Percentiles rank a stretch among this genome's conserved stretches.
phyloP scores from a whole-genome alignment of 352 stramenopile genomes.

The Phytophthora citricola region DNA sequence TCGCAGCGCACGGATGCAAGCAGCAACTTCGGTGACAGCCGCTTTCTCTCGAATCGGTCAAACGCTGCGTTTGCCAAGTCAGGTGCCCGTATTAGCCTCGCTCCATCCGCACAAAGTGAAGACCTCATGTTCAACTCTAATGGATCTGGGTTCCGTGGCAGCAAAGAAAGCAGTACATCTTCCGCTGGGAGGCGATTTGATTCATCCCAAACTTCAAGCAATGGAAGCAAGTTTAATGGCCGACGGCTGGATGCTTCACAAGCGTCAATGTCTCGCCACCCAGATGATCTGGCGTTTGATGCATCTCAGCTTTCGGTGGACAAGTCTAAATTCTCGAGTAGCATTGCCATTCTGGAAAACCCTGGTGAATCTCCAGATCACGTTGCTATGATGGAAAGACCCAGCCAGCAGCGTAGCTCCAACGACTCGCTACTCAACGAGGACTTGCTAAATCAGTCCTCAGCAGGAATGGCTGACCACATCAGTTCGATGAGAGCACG shows the following conservation, averaged over 20 bases:
- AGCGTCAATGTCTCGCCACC: constrained; percentile 9
- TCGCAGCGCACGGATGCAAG: constrained; percentile 21
- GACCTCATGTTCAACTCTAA: constrained; percentile 37
- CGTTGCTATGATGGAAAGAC: constrained; percentile 44
- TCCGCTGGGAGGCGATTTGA: constrained; percentile 12
- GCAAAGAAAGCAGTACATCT: constrained; percentile 21
- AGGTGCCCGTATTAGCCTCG: constrained; percentile 26
- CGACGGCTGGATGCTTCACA: constrained; percentile 23
- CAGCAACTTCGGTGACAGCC: constrained; percentile 26
- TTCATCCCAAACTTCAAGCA: constrained; percentile 13
- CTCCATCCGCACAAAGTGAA: constrained; percentile 26
- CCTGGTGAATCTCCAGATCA: constrained; percentile 31
- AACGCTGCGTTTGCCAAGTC: constrained; percentile 31
- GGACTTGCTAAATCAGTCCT: constrained; percentile 53
- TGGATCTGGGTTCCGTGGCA: constrained; percentile 15
- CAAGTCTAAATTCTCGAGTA: constrained; percentile 38
- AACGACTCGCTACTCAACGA: constrained; percentile 44
- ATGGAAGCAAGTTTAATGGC: constrained; percentile 17
- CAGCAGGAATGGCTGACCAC: constrained; percentile 48
- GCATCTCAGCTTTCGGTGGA: constrained; percentile 35
- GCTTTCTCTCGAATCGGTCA: constrained; percentile 30
- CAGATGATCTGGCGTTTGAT: constrained; percentile 33
- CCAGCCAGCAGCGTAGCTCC: constrained; percentile 37
- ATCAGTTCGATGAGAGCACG: constrained; percentile 43
- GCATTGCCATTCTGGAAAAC: constrained; percentile 37